Evolutionary conservation across 129 eudicot genomes (phyloP), one percentile per base, ranked within the genome.

Genomic region (Apium graveolens): DNA sequence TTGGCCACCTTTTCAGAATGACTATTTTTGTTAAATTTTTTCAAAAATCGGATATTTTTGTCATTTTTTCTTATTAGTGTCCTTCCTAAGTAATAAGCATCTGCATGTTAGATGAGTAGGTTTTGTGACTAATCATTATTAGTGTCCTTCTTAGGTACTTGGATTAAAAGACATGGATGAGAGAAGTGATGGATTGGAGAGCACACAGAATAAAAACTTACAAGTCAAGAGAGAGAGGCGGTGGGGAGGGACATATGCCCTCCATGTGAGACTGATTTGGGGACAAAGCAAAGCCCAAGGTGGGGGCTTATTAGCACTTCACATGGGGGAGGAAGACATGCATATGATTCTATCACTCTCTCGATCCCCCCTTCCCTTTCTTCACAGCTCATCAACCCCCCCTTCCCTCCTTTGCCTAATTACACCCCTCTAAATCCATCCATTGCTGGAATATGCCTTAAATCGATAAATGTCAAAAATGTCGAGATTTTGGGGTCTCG

Each of bases 191-290:
- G 73, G 39, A 63, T 49, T 34, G 74, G 81, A 70, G 44, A 55
- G 66, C 80, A 75, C 80, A 73, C 41, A 38, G 73, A 48, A 75
- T n/a, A 68, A 42, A 42, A 51, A 31, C 32, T 74, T 74, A 31
- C 45, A 70, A 53, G 79, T 53, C n/a, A 32, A 77, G 84, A 48
- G 70, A 73, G 57, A 68, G 62, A 55, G 39, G 39, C 43, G 43
- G 18, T 37, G 48, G 80, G 76, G 51, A 74, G 80, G 80, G 84
- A 76, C 77, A 82, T 60, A 82, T 82, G 37, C 63, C 78, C 82
- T 46, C 70, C 90, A 87, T 82, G 90, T 87, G 90, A 87, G 78
- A 57, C 14, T 81, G 83, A 82, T 79, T 84, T 87, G 82, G 86
- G 78, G 88, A 84, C 88, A 87, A 87, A 73, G 86, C 46, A 80